Percentiles rank a stretch among this genome's conserved stretches.
Evolutionary conservation across 257 asterid genomes (phyloP).

Genomic region (Anisodus acutangulus): DNA sequence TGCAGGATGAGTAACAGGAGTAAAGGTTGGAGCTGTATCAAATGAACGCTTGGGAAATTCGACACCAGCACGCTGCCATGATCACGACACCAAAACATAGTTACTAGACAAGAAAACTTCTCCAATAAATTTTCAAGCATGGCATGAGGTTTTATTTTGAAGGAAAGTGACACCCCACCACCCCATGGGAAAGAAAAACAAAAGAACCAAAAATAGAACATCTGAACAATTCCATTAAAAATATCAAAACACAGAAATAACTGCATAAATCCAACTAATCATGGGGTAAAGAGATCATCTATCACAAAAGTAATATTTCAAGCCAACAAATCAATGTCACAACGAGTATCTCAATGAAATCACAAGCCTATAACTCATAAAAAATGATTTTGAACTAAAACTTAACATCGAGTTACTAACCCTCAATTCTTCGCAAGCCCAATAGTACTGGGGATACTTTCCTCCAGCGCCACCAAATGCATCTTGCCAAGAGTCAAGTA

Average conservation of each 20-base stretch:
- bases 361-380: slow-evolving; percentile 25
- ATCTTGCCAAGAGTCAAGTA: slow-evolving; percentile 87
- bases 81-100: slow-evolving; percentile 20
- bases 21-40: slow-evolving; percentile 70
- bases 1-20: slow-evolving; percentile 68
- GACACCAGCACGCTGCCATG: slow-evolving; percentile 77
- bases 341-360: neutral
- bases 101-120: slow-evolving; percentile 9
- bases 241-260: slow-evolving; percentile 15
- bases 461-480: slow-evolving; percentile 94
- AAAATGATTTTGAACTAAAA: neutral
- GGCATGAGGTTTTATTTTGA: neutral
- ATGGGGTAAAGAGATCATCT: neutral
- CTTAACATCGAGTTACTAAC: slow-evolving; percentile 41
- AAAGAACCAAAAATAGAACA: neutral
- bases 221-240: slow-evolving; percentile 6
- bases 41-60: slow-evolving; percentile 68
- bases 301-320: slow-evolving; percentile 1
- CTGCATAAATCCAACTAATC: slow-evolving; percentile 27
- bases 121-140: neutral
- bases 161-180: neutral
- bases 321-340: slow-evolving; percentile 25
- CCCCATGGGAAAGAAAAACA: neutral
- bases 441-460: slow-evolving; percentile 79
- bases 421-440: slow-evolving; percentile 90